phyloP scores from a whole-genome alignment of 1,284 basidiomycete species.

The Cryptococcus sp. region DNA sequence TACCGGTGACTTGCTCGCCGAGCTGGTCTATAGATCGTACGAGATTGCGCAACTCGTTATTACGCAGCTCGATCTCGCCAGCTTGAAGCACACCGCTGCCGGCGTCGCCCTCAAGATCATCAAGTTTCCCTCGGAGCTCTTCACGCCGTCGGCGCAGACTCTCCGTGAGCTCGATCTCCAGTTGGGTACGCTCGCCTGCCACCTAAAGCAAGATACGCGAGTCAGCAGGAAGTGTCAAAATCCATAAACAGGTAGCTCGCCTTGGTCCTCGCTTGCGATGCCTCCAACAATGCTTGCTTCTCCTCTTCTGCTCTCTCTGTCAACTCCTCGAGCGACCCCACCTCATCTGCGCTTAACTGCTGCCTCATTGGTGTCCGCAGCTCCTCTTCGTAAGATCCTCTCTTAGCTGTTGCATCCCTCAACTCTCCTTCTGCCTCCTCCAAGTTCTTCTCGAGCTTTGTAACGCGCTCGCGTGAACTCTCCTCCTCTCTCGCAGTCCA shows the following conservation, averaged over 20 bases:
- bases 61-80: constrained; percentile 66
- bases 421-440: constrained; percentile 72
- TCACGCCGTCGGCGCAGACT: constrained; percentile 75
- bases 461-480: constrained; percentile 64
- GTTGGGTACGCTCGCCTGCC: constrained; percentile 71
- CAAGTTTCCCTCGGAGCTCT: constrained; percentile 75
- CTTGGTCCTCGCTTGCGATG: constrained; percentile 70
- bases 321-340: constrained; percentile 67
- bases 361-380: constrained; percentile 73
- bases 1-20: constrained; percentile 67
- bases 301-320: constrained; percentile 73
- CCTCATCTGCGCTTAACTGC: constrained; percentile 73
- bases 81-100: constrained; percentile 62
- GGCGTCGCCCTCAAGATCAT: constrained; percentile 67
- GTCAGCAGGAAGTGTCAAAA: background rate
- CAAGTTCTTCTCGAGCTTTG: constrained; percentile 67
- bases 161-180: constrained; percentile 94
- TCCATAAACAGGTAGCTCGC: constrained; percentile 55
- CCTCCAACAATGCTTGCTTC: constrained; percentile 69
- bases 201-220: constrained; percentile 59
- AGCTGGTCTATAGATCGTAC: constrained; percentile 67
- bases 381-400: constrained; percentile 71
- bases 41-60: constrained; percentile 68
- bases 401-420: constrained; percentile 48
- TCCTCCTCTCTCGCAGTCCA: constrained; percentile 71